phyloP scores from a whole-genome alignment of 352 stramenopile species.

The Phytophthora ohioensis region DNA sequence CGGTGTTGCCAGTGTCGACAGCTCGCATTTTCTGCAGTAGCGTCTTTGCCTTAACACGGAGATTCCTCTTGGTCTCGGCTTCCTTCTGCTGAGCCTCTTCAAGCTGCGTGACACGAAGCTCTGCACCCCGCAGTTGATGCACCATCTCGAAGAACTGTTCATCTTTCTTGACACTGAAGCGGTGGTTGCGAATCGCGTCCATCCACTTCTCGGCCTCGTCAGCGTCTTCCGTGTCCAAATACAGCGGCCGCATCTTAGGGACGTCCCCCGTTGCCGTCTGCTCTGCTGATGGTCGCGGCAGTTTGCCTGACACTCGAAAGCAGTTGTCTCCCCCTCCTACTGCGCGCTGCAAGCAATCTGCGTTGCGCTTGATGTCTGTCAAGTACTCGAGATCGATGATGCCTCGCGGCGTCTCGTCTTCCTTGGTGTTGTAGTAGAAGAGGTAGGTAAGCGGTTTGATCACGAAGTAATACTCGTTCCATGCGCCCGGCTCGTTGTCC shows the following conservation, averaged over 20 bases:
- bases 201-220: constrained; percentile 74
- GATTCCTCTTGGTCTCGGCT: constrained; percentile 16
- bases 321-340: constrained; percentile 68
- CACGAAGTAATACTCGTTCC: constrained; percentile 87
- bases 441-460: constrained; percentile 78
- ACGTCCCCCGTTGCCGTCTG: constrained; percentile 43
- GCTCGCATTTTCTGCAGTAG: constrained; percentile 46
- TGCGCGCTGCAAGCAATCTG: constrained; percentile 78
- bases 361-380: constrained; percentile 76
- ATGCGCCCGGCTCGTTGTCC: constrained; percentile 79
- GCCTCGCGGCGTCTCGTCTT: constrained; percentile 70
- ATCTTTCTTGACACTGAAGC: constrained; percentile 65
- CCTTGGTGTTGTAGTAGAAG: constrained; percentile 84
- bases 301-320: constrained; percentile 77
- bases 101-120: constrained; percentile 44
- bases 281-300: constrained; percentile 51
- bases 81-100: constrained; percentile 44
- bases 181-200: constrained; percentile 69
- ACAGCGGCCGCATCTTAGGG: constrained; percentile 71
- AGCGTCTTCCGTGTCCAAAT: constrained; percentile 64
- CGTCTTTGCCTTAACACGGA: constrained; percentile 41
- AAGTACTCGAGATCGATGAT: constrained; percentile 87
- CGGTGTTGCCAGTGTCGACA: constrained; percentile 39
- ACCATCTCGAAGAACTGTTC: constrained; percentile 49
- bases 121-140: constrained; percentile 46